These are phyloP conservation scores for Afroboletus lepidellus DNA, from an alignment of 1,284 basidiomycete species.

Conservation along the genomic window DNA sequence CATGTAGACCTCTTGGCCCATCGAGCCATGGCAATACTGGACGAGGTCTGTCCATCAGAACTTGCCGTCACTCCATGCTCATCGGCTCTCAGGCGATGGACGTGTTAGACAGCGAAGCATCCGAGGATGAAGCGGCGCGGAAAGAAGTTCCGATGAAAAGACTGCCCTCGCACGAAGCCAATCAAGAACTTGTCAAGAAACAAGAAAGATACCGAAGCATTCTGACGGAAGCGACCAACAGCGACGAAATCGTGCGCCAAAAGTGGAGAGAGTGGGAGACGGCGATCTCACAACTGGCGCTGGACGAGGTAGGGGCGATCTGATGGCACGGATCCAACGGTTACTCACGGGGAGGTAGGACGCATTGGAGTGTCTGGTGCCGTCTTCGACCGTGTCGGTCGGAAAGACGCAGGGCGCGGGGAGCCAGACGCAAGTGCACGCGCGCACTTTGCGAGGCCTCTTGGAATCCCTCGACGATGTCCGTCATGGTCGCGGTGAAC, in stretches of 20 bases:
- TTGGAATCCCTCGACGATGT: constrained; percentile 84
- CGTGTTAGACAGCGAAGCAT: constrained; percentile 85
- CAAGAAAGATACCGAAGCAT: constrained; percentile 70
- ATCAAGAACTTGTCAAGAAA: constrained; percentile 68
- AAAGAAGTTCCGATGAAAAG: constrained; percentile 50
- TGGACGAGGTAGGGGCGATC: constrained; percentile 58
- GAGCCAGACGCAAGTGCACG: constrained; percentile 54
- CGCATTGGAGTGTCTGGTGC: constrained; percentile 64
- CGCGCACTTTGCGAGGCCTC: constrained; percentile 71
- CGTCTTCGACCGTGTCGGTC: constrained; percentile 55
- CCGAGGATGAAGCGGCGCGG: constrained; percentile 77
- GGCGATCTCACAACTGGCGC: constrained; percentile 68
- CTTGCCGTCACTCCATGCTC: not conserved
- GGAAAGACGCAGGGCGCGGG: constrained; percentile 37
- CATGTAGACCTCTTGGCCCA: constrained; percentile 71
- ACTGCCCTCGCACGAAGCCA: constrained; percentile 76
- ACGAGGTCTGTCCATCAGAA: constrained; percentile 57
- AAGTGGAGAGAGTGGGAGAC: constrained; percentile 89
- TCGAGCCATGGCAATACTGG: constrained; percentile 63
- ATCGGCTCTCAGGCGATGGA: constrained; percentile 67
- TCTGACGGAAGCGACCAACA: constrained; percentile 70
- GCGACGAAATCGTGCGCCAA: constrained; percentile 71
- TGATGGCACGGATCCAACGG: not conserved
- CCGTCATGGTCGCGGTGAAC: constrained; percentile 56
- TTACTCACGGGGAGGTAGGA: constrained; percentile 44